Percentiles rank a stretch among this genome's conserved stretches.
These are phyloP conservation scores for Globisporangium megalacanthum DNA, from an alignment of 352 stramenopile genomes.

Conservation along the genomic window DNA sequence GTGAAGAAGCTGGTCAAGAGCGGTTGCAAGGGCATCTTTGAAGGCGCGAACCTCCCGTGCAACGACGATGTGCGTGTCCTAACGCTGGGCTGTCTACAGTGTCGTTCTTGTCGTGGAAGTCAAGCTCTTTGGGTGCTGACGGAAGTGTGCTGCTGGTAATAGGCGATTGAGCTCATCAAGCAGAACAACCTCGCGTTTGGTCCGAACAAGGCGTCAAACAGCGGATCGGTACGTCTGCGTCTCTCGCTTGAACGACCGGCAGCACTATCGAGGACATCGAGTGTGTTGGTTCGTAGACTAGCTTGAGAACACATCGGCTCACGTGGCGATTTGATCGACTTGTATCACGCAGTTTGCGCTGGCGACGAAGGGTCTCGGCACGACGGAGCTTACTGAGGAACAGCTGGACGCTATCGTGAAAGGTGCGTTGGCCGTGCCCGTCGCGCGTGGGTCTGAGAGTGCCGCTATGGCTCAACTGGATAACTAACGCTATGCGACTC, in stretches of 20 bases:
- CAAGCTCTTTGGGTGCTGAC: no score
- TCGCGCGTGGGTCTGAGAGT: background rate
- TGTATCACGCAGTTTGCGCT: slow-evolving; percentile 40
- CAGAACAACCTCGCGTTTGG: slow-evolving; percentile 78
- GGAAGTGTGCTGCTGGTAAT: background rate
- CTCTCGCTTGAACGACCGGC: background rate
- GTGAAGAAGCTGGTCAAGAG: slow-evolving; percentile 81
- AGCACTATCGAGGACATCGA: background rate
- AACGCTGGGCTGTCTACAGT: background rate
- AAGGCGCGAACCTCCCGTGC: slow-evolving; percentile 83
- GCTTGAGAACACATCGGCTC: background rate
- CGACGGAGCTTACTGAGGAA: slow-evolving; percentile 45
- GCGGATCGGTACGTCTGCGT: slow-evolving; percentile 40
- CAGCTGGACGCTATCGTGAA: slow-evolving; percentile 73
- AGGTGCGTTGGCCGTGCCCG: slow-evolving; percentile 19
- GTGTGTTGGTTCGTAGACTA: background rate
- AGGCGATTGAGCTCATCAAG: slow-evolving; percentile 78
- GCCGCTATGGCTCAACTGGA: background rate
- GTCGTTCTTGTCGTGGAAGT: background rate
- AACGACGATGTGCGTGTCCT: slow-evolving; percentile 40
- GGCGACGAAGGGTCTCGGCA: slow-evolving; percentile 51
- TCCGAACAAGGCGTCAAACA: slow-evolving; percentile 84
- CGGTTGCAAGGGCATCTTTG: slow-evolving; percentile 85
- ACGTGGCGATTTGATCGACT: background rate
- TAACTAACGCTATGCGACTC: background rate